Percentiles rank a stretch among this genome's conserved stretches.
Evolutionary conservation across 2,329 filamentous ascomycete genomes (phyloP).

Genomic region (Penicillium sp.): DNA sequence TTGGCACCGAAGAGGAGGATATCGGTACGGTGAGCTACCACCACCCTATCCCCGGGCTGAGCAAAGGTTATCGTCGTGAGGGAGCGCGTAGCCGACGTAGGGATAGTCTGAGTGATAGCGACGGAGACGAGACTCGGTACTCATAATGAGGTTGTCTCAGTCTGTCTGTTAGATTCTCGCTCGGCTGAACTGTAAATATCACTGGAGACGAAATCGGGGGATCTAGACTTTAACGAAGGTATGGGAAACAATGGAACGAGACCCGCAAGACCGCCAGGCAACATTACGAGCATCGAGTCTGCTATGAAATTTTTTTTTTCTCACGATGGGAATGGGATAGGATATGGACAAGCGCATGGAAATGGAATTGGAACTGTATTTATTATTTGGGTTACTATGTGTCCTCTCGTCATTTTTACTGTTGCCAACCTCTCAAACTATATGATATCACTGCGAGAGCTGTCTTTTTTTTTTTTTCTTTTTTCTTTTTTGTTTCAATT

Average conservation of each 20-base stretch:
- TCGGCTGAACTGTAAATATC: conserved; percentile 1
- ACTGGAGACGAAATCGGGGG: not conserved
- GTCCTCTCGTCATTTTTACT: not conserved
- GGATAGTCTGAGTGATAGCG: conserved; percentile 61
- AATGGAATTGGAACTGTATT: conserved; percentile 9
- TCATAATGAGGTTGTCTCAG: conserved; percentile 20
- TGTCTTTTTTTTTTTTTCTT: not conserved
- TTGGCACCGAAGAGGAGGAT: conserved; percentile 48
- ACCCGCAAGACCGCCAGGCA: not conserved
- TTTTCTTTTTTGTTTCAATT: not conserved
- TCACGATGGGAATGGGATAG: not conserved
- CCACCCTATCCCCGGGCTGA: conserved; percentile 61
- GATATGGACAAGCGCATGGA: conserved; percentile 6
- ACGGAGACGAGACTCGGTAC: conserved; percentile 44
- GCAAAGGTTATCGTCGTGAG: conserved; percentile 48
- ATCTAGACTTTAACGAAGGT: not conserved
- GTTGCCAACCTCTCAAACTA: not conserved
- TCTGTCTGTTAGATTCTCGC: not conserved
- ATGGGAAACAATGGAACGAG: not conserved
- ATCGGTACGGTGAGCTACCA: conserved; percentile 61
- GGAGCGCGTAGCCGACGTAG: conserved; percentile 48
- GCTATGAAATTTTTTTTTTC: conserved; percentile 6
- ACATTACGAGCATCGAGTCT: not conserved
- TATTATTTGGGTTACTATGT: not conserved
- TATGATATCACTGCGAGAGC: not conserved